Percentiles rank a stretch among this genome's conserved stretches.
Evolutionary conservation across 257 asterid species (phyloP).

Genomic region (Lithospermum erythrorhizon): DNA sequence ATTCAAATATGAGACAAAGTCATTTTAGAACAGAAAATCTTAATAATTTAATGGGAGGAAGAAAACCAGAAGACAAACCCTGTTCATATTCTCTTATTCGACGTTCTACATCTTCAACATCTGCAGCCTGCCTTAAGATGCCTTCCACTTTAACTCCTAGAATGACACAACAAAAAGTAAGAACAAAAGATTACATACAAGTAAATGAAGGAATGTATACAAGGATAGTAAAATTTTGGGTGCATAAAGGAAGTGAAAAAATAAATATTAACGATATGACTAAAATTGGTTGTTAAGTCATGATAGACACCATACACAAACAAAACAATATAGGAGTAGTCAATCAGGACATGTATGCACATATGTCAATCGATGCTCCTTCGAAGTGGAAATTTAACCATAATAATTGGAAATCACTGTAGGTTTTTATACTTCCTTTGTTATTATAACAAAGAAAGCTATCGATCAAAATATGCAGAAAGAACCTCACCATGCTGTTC

Average conservation of each 20-base stretch:
- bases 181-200: slow-evolving; percentile 9
- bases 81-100: slow-evolving; percentile 90
- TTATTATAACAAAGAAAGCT: not conserved
- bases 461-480: not conserved
- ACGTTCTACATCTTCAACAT: slow-evolving; percentile 87
- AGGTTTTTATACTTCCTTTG: not conserved
- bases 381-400: not conserved
- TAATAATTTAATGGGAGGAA: not conserved
- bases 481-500: slow-evolving; percentile 73
- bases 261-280: no score
- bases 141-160: slow-evolving; percentile 87
- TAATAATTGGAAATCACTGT: no score
- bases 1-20: not conserved
- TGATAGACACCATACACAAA: no score
- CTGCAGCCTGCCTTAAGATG: slow-evolving; percentile 96
- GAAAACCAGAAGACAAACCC: slow-evolving; percentile 38
- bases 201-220: not conserved
- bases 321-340: no score
- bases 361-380: no score
- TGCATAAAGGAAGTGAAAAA: not conserved
- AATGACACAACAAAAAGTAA: slow-evolving; percentile 20
- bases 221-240: not conserved
- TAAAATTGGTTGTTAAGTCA: no score
- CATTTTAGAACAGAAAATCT: not conserved
- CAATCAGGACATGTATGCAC: no score